These are phyloP conservation scores for Voacanga thouarsii DNA, from an alignment of 257 asterid species.

Conservation along the genomic window DNA sequence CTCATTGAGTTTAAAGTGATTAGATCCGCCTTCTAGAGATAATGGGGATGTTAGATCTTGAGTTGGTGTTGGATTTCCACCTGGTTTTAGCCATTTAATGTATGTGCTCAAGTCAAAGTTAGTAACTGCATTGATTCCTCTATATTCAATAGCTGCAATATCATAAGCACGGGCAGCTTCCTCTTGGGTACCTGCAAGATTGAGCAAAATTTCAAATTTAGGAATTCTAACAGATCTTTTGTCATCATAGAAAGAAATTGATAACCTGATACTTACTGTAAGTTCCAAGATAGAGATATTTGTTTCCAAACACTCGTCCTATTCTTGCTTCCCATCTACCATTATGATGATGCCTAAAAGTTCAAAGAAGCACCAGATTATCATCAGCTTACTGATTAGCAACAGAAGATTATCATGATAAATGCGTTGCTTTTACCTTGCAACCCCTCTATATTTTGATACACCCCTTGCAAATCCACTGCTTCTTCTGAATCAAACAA, in stretches of 20 bases:
- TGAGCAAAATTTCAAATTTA: background rate
- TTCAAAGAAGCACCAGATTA: background rate
- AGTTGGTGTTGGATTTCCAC: constrained; percentile 24
- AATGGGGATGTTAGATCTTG: constrained; percentile 21
- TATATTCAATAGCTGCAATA: constrained; percentile 70
- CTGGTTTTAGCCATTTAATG: constrained; percentile 57
- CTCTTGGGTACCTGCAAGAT: constrained; percentile 63
- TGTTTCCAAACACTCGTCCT: constrained; percentile 66
- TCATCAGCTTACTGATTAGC: background rate
- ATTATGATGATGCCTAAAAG: constrained; percentile 61
- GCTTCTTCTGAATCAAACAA: constrained; percentile 52
- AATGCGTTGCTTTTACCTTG: constrained; percentile 34
- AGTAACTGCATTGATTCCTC: constrained; percentile 69
- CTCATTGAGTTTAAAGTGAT: constrained; percentile 22
- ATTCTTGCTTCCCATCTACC: constrained; percentile 90
- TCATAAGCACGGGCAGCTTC: constrained; percentile 79
- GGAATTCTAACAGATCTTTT: too few relatives aligned
- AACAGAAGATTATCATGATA: background rate
- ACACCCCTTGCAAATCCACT: constrained; percentile 81
- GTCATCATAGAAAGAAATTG: background rate
- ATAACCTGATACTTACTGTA: constrained; percentile 36
- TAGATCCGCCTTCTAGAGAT: constrained; percentile 14
- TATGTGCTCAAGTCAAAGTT: constrained; percentile 62
- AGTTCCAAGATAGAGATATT: constrained; percentile 70
- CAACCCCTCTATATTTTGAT: constrained; percentile 79